phyloP scores from a whole-genome alignment of 2,329 filamentous ascomycete species.

The Penicillium sp. region DNA sequence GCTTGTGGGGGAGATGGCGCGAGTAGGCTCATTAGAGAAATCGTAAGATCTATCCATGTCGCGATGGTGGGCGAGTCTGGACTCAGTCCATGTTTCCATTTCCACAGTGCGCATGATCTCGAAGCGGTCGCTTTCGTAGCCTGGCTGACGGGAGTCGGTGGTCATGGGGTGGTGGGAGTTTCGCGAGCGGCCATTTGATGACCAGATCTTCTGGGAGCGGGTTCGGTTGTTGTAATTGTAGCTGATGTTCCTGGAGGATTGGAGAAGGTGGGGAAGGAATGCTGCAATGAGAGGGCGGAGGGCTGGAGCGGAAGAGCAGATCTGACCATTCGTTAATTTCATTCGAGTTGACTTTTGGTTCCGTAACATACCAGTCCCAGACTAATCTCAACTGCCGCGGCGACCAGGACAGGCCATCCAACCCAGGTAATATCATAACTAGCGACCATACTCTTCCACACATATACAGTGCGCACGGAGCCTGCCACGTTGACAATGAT shows the following conservation, averaged over 20 bases:
- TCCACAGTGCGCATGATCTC: constrained; percentile 37
- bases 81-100: constrained; percentile 34
- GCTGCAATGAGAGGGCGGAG: constrained; percentile 34
- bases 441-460: constrained; percentile 32
- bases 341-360: neutral
- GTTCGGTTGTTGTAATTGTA: constrained; percentile 18
- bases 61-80: constrained; percentile 13
- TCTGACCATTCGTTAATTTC: constrained; percentile 19
- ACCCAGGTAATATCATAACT: constrained; percentile 37
- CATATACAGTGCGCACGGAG: constrained; percentile 34
- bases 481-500: constrained; percentile 37
- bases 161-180: constrained; percentile 12
- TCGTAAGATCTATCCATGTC: constrained; percentile 16
- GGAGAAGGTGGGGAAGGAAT: constrained; percentile 33
- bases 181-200: constrained; percentile 23
- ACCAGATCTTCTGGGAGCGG: constrained; percentile 22
- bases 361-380: constrained; percentile 33
- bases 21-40: constrained; percentile 16
- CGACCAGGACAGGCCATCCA: constrained; percentile 33
- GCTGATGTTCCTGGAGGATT: constrained; percentile 23
- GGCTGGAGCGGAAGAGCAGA: constrained; percentile 39
- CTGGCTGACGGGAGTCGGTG: constrained; percentile 12
- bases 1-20: constrained; percentile 11
- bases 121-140: constrained; percentile 24
- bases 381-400: constrained; percentile 35